Conservation (phyloP, 2,329 filamentous ascomycete genomes). For the Phialemonium atrogriseum region DNA sequence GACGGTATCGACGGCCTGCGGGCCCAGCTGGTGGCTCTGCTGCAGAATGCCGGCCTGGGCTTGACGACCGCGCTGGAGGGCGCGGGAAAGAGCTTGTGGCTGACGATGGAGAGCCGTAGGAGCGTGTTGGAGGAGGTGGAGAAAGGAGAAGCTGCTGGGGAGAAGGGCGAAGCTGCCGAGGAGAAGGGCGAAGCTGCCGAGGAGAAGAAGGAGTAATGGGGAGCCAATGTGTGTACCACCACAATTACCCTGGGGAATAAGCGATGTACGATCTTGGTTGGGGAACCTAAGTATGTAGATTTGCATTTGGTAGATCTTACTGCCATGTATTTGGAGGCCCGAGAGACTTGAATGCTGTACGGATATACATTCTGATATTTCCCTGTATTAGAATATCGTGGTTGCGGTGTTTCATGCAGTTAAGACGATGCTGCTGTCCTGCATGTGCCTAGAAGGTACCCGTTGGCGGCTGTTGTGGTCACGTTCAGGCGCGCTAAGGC, state of each 20-base stretch:
- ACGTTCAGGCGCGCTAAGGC: too few species aligned
- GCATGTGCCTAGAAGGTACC: too few species aligned
- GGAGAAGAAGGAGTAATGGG: slow-evolving; percentile 18
- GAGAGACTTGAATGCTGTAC: slow-evolving; percentile 9
- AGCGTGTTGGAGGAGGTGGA: slow-evolving; percentile 70
- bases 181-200: slow-evolving; percentile 14
- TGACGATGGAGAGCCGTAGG: slow-evolving; percentile 77
- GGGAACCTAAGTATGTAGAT: too few species aligned
- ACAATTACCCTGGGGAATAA: too few species aligned
- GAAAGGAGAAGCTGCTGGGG: slow-evolving; percentile 23
- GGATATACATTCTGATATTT: too few species aligned
- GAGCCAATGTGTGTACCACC: slow-evolving; percentile 8
- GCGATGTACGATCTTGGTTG: slow-evolving; percentile 11
- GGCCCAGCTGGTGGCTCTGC: slow-evolving; percentile 69
- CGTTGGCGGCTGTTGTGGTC: too few species aligned
- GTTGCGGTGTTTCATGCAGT: too few species aligned
- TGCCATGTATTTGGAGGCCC: too few species aligned
- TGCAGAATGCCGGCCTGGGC: slow-evolving; percentile 72
- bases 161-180: slow-evolving; percentile 20
- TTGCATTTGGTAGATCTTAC: too few species aligned
- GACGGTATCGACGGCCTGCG: slow-evolving; percentile 75
- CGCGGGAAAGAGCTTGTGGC: slow-evolving; percentile 72
- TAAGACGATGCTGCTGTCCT: too few species aligned
- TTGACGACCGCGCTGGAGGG: slow-evolving; percentile 74
- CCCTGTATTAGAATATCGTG: too few species aligned